These are phyloP conservation scores for Beta vulgaris DNA, from an alignment of 148 eudicot genomes.

Conservation along the genomic window DNA sequence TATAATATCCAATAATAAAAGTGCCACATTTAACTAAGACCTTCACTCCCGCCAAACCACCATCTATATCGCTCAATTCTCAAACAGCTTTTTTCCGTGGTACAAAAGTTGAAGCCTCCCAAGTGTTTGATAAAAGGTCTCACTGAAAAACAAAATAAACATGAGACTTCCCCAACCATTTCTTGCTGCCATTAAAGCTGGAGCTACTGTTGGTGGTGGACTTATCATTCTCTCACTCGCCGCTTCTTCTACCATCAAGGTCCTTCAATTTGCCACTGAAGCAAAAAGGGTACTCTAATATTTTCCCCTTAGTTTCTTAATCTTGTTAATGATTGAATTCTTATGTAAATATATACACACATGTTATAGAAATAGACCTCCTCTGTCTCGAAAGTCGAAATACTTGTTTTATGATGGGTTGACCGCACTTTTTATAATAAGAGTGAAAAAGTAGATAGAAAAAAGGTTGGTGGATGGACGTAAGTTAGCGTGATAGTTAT, in stretches of 20 bases:
- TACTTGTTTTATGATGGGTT: no score
- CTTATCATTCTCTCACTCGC: slow-evolving; percentile 32
- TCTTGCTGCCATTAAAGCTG: slow-evolving; percentile 25
- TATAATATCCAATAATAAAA: no score
- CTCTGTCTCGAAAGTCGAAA: no score
- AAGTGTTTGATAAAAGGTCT: slow-evolving; percentile 38
- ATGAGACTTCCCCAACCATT: slow-evolving; percentile 32
- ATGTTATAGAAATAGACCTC: no score
- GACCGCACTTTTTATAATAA: no score
- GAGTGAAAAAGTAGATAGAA: no score
- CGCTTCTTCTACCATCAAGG: slow-evolving; percentile 35
- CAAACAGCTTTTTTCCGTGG: no score
- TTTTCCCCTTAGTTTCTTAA: background rate
- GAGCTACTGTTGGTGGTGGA: slow-evolving; percentile 35
- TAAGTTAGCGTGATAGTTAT: no score
- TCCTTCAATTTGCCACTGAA: slow-evolving; percentile 29
- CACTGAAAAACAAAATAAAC: slow-evolving; percentile 4
- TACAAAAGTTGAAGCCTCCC: slow-evolving; percentile 1
- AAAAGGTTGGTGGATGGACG: no score
- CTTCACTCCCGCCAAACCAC: background rate
- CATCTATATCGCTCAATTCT: background rate
- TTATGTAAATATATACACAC: no score
- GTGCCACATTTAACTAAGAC: no score
- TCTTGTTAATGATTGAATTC: no score
- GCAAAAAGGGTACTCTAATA: slow-evolving; percentile 30